Base-by-base conservation (phyloP, 345 rosid genomes). In the Carallia brachiata region DNA sequence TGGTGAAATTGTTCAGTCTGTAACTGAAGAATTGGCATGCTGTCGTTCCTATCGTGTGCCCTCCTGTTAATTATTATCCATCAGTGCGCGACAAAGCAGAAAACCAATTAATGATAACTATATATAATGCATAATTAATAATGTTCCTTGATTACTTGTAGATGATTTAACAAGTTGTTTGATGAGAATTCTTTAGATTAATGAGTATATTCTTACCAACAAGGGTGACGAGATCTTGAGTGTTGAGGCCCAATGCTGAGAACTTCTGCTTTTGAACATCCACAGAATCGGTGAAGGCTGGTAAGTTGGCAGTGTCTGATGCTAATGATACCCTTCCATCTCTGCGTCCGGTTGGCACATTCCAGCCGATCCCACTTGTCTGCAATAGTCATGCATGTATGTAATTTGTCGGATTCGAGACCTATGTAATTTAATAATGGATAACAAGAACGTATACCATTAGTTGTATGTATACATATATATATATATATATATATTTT, bases 161-260 rank as follows among this genome's bases (percentile, higher is more conserved):
- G 0, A 9, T 40, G 48, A 40, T 40, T 40, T 3, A 9, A 40
- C 13, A 56, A 56, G 30, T 23, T 12, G 6, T 9, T 56, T 19
- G 30, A 7, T 23, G 13, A 8, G 4, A n/a, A 40, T 19, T 56
- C 12, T 9, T 6, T 56, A 56, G 28, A 56, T 30, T 56, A 6
- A 1, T 1, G 3, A 7, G 4, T 15, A 53, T 53, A 4, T 23
- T 18, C 68, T 62, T 73, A 87, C 97, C 92, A 48, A 89, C 76
- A 36, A 91, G 91, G 6, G 97, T 86, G 17, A 74, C 83, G 77
- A 91, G 75, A 74, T 89, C 95, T 61, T 83, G 75, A 6, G 80
- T 70, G 60, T 76, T 81, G 61, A 91, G 78, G 62, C 86, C 85
- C 73, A 54, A 78, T 12, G 85, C 84, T 52, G 69, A 6, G 79